Evolutionary conservation across 805 yeast species (phyloP).

Genomic region (Zygoascus tannicola): DNA sequence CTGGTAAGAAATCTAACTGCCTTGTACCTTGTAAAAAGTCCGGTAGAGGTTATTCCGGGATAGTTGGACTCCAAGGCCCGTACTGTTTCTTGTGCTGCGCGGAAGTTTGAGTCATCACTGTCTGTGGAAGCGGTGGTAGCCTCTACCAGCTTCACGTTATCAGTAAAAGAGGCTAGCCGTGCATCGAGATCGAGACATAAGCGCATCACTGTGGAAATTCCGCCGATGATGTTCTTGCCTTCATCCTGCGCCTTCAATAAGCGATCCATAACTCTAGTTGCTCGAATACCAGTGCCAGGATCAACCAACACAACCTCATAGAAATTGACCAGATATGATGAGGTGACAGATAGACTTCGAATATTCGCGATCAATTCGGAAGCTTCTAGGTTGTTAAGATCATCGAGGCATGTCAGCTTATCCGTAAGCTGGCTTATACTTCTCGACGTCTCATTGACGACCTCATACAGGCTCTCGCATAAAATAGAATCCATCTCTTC

Average conservation of each 20-base stretch:
- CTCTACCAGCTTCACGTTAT: constrained; percentile 8
- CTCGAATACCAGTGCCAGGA: constrained; percentile 20
- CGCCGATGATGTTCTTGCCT: constrained; percentile 12
- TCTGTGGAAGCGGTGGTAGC: constrained; percentile 16
- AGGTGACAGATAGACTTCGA: constrained; percentile 8
- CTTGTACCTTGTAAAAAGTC: constrained; percentile 10
- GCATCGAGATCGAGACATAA: constrained; percentile 24
- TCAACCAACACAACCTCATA: constrained; percentile 18
- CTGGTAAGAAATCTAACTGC: constrained; percentile 14
- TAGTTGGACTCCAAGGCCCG: constrained; percentile 10
- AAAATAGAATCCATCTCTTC: constrained; percentile 11
- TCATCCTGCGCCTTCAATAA: constrained; percentile 12
- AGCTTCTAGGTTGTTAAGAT: background rate
- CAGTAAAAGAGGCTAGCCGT: constrained; percentile 1
- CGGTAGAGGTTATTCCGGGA: background rate
- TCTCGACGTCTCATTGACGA: background rate
- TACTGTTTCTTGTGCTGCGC: constrained; percentile 15
- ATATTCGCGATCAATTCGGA: background rate
- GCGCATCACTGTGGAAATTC: constrained; percentile 21
- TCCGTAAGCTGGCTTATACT: background rate
- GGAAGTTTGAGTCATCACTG: constrained; percentile 9
- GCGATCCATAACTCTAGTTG: constrained; percentile 13
- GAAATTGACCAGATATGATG: constrained; percentile 14
- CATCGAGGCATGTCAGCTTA: constrained; percentile 3
- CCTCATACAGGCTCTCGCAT: background rate